phyloP scores from a whole-genome alignment of 495 filamentous ascomycete species.

The Podospora pseudopauciseta region DNA sequence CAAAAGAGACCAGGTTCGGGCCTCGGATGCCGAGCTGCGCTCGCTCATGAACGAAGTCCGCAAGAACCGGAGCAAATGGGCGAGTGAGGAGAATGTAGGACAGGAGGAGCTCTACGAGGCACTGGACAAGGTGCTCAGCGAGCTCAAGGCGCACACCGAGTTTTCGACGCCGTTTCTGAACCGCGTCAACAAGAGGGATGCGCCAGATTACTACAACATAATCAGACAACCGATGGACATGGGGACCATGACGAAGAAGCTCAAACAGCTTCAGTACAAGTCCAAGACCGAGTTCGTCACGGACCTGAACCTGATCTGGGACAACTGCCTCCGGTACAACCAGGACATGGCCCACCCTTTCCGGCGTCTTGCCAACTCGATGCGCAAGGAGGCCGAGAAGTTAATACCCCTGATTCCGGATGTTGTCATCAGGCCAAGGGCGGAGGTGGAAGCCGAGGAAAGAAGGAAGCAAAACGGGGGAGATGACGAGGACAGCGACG shows the following conservation, averaged over 20 bases:
- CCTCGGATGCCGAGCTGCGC: conserved; percentile 88
- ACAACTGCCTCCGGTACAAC: conserved; percentile 94
- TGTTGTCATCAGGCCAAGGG: conserved; percentile 80
- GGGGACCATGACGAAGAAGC: conserved; percentile 95
- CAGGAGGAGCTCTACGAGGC: conserved; percentile 98
- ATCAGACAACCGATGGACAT: conserved; percentile 99
- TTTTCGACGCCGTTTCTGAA: conserved; percentile 91
- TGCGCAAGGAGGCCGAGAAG: conserved; percentile 96
- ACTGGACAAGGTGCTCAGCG: conserved; percentile 89
- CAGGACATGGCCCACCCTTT: conserved; percentile 81
- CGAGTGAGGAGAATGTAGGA: conserved; percentile 91
- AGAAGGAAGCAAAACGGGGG: conserved; percentile 69
- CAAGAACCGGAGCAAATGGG: conserved; percentile 98
- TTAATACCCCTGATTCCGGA: conserved; percentile 93
- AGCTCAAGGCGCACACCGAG: conserved; percentile 94
- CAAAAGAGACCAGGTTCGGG: conserved; percentile 79
- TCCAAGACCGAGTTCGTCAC: conserved; percentile 93
- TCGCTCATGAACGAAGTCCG: conserved; percentile 93
- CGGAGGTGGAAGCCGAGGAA: conserved; percentile 96
- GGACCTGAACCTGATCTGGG: conserved; percentile 92
- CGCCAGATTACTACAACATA: conserved; percentile 89
- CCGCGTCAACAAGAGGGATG: conserved; percentile 91
- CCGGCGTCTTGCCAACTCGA: conserved; percentile 88
- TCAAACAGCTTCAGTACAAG: conserved; percentile 81
- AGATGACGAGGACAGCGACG: conserved; percentile 90